Base-by-base conservation (phyloP, 2,329 filamentous ascomycete genomes). In the Didymella pomorum region DNA sequence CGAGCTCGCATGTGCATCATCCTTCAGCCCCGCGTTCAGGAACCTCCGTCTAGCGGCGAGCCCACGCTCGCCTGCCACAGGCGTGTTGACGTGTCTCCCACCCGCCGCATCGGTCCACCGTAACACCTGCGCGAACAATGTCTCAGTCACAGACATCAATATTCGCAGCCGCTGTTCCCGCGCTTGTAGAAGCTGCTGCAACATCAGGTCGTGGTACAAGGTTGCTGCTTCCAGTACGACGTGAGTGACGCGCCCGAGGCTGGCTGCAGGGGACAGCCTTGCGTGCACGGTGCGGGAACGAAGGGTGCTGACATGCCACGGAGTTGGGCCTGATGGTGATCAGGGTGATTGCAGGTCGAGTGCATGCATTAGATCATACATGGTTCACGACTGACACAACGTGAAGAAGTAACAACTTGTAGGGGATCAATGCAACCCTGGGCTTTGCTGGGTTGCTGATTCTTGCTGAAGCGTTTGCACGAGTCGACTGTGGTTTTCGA, bases 11-110 rank as follows among this genome's bases (percentile, higher is more conserved):
- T 57, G 54, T 57, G 52, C 54, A 58, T 57, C 66, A 58, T 63
- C 63, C 62, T 61, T 58, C 54, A 60, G 60, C 61, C 61, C 61
- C 66, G 60, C 56, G 56, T 56, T 60, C 56, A 58, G 55, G 52
- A 56, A 58, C 54, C 47, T 53, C 35, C 48, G 31, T 48, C 33
- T 41, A 56, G 52, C 28, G 45, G 49, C 49, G 49, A 31, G 37
- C 48, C 23, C 25, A 51, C 48, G 28, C 26, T 26, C 31, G 48
- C 44, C 50, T 44, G 29, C 29, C 12, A 31, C 29, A 31, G 29
- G 29, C 29, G 29, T 42, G 52, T 54, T 48, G 50, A 52, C 50
- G 44, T 55, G 52, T 55, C 52, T 25, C 37, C 41, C 23, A 20
- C 42, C 52, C 52, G 23, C 28, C 28, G 28, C 35, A 8, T 16